Base-by-base conservation (phyloP, 192 early-diverging fungal species). In the Backusella macrospora region DNA sequence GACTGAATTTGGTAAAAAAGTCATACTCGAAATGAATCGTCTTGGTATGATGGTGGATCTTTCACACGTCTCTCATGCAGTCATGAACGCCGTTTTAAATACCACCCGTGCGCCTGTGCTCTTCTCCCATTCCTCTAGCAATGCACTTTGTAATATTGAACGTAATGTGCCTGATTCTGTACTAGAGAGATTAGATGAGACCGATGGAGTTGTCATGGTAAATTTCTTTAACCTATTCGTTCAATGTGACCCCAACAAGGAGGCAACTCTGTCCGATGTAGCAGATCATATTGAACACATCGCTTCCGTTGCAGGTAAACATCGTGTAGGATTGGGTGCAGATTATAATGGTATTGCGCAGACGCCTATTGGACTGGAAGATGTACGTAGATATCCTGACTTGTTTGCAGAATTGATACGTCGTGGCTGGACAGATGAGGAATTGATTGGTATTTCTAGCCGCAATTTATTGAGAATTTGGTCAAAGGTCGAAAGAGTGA, bases 11-110 rank as follows among this genome's bases (percentile, higher is more conserved):
- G 90, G 90, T 0, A 68, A 77, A 29, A 65, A 71, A 37, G 79
- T 91, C 16, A 76, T 90, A 8, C 23, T 40, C 6, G 90, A 92
- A 75, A 90, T 91, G 90, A 92, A 92, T 76, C 72, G 89, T 3
- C 47, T 91, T 29, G 90, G 90, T 15, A 89, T 91, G 90, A 75
- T 90, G 80, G 89, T 91, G 12, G 90, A 91, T 63, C 68, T 91
- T 42, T 83, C 76, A 47, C 90, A 91, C 70, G 90, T 91, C 13
- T 81, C 87, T 10, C 83, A 81, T 44, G 74, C 86, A 13, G 81
- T 82, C 12, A 90, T 90, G 87, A 71, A 84, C 8, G 79, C 87
- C 59, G 86, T 82, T 3, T 68, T 90, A 34, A 40, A 74, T 38
- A 65, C 75, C 26, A 83, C 86, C 15, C 38, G 48, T 15, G 90